phyloP scores from a whole-genome alignment of 257 asterid genomes.

The Solanum appendiculatum region DNA sequence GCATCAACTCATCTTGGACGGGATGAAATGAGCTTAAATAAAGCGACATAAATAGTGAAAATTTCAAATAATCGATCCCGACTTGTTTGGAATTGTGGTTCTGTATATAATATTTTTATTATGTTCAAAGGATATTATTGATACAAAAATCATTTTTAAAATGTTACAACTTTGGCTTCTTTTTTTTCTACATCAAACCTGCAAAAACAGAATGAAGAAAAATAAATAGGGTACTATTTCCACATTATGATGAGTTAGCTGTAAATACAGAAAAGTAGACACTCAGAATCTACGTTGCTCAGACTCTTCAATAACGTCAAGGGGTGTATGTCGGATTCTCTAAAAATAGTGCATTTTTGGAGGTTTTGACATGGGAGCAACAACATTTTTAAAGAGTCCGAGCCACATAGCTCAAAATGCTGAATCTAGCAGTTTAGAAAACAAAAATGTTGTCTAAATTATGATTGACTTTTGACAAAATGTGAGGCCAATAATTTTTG shows the following conservation, averaged over 20 bases:
- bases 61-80: accelerated
- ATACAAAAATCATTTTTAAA: not conserved
- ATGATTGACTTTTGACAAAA: not conserved
- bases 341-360: not conserved
- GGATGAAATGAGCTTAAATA: not conserved
- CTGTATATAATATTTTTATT: not conserved
- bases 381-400: not conserved
- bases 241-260: not conserved
- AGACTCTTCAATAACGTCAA: not conserved
- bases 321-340: not conserved
- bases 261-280: not conserved
- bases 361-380: not conserved
- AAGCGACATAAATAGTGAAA: not conserved
- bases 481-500: not conserved
- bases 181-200: not conserved
- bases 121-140: not conserved
- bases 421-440: not conserved
- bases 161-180: not conserved
- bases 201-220: not conserved
- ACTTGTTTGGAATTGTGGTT: accelerated
- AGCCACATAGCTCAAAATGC: not conserved
- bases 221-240: not conserved
- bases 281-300: not conserved
- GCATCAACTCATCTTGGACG: not conserved
- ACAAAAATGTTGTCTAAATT: not conserved